Evolutionary conservation across 2,329 filamentous ascomycete species (phyloP), one percentile per base, ranked within the genome.

Genomic region (Fusarium longipes): DNA sequence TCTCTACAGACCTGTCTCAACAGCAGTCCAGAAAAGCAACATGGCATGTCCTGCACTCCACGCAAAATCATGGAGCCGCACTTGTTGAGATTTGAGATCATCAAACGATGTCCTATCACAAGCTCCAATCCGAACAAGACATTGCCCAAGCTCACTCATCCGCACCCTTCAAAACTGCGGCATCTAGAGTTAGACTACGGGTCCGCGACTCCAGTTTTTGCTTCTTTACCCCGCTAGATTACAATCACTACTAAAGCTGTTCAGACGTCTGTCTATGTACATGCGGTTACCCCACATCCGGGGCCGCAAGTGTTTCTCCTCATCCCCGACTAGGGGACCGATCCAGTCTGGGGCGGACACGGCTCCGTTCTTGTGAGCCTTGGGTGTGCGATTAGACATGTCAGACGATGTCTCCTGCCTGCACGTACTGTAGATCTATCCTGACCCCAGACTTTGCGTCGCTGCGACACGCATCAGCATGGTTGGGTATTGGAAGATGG

Each of bases 241-340:
- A 56, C 50, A 44, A 25, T 56, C 10, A 17, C 4, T 48, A 7
- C 6, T 38, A 48, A 30, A 15, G 17, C 30, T 48, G 17, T 35
- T 48, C 22, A 48, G 32, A 43, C 24, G 12, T 12, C 22, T 63
- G 30, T 47, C 42, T 47, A 38, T 58, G 55, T 47, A 49, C 44
- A 58, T 45, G 20, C 22, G 55, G 42, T 63, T 69, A 68, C 66
- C 66, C 66, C 66, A 68, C 62, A 63, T 59, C 62, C 65, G 65
- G 65, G 66, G 40, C 60, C 65, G 65, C 66, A 63, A 27, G 47
- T 67, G 48, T 53, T 53, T 55, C 59, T 68, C 67, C 67, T 65
- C 63, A 58, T 56, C 44, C 56, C 65, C 61, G 61, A 55, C 43
- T 62, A 68, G 27, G 65, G 56, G 54, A 65, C 59, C 47, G 32